Percentiles rank a stretch among this genome's conserved stretches.
phyloP scores from a whole-genome alignment of 176 grass and related monocot species.

The Eremochloa ophiuroides region DNA sequence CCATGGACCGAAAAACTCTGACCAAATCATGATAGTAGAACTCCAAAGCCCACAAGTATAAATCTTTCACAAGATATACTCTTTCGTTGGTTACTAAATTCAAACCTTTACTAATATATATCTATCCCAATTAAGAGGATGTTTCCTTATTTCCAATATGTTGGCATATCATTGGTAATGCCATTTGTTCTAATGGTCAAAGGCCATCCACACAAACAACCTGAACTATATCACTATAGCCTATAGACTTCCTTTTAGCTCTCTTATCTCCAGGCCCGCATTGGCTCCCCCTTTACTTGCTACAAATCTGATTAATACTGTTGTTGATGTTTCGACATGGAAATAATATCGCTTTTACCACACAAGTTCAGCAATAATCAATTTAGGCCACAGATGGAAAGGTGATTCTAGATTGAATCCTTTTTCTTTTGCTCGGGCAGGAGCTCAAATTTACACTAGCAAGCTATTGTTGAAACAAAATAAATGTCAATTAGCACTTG shows the following conservation, averaged over 20 bases:
- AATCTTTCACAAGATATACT: background rate
- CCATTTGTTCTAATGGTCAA: background rate
- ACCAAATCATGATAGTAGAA: background rate
- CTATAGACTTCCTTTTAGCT: background rate
- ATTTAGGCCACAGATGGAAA: background rate
- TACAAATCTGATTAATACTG: background rate
- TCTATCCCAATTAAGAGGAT: background rate
- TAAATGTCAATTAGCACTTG: background rate
- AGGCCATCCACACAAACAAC: background rate
- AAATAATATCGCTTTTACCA: constrained; percentile 11
- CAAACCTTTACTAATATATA: background rate
- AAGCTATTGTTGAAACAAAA: background rate
- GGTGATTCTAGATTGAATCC: background rate
- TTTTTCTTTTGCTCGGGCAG: background rate
- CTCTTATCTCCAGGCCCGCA: background rate
- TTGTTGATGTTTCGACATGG: background rate
- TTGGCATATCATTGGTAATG: background rate
- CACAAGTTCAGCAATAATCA: background rate
- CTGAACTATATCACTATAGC: background rate
- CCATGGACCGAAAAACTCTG: background rate
- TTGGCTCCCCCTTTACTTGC: background rate
- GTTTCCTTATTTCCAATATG: constrained; percentile 5
- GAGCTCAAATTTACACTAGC: background rate
- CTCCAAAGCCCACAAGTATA: background rate
- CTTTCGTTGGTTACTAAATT: background rate